phyloP scores from a whole-genome alignment of 2,329 filamentous ascomycete species.

The Claviceps monticola region DNA sequence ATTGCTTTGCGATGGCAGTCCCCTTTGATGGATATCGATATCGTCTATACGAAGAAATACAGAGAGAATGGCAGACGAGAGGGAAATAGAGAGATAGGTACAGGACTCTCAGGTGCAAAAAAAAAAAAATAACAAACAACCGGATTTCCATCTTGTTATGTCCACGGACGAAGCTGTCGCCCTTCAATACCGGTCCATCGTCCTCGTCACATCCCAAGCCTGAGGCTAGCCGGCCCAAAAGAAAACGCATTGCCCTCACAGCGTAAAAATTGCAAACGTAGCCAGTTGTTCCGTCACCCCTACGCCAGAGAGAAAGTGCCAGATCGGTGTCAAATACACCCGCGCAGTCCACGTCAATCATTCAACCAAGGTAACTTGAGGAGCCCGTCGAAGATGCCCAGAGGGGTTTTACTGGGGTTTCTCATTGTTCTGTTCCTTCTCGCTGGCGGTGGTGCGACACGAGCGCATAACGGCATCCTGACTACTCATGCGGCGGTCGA shows the following conservation, averaged over 20 bases:
- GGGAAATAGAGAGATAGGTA: no score
- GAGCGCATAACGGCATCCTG: slow-evolving; percentile 79
- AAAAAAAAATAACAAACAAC: not conserved
- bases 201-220: not conserved
- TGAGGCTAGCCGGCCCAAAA: not conserved
- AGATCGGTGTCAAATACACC: not conserved
- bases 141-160: not conserved
- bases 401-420: slow-evolving; percentile 13
- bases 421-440: slow-evolving; percentile 26
- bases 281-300: not conserved
- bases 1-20: no score
- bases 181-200: not conserved
- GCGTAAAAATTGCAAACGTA: no score
- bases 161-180: not conserved
- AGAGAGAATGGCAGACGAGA: no score
- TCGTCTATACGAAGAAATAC: no score
- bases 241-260: not conserved
- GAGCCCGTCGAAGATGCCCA: not conserved
- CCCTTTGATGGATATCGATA: no score
- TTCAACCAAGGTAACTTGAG: not conserved
- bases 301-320: not conserved
- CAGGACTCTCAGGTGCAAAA: no score
- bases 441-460: slow-evolving; percentile 16
- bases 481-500: slow-evolving; percentile 71
- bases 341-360: not conserved